These are phyloP conservation scores for Sphenostylis stenocarpa DNA, from an alignment of 306 rosid genomes.

Conservation along the genomic window DNA sequence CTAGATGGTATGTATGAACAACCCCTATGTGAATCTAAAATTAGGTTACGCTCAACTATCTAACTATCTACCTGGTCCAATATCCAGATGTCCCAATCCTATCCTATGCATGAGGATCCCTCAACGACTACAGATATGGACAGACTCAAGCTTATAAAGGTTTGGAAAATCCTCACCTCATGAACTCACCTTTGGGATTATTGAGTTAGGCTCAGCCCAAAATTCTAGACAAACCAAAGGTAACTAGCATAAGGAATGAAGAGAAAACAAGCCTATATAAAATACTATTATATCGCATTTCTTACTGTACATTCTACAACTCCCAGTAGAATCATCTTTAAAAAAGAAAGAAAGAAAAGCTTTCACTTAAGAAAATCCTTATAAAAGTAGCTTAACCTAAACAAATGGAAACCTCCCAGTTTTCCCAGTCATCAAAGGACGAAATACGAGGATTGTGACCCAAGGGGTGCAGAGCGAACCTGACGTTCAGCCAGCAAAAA, in stretches of 20 bases:
- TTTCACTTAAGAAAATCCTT: neutral
- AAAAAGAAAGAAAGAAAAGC: neutral
- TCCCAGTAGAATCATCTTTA: neutral
- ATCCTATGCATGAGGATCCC: neutral
- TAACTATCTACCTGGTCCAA: neutral
- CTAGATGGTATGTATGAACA: neutral
- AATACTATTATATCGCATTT: neutral
- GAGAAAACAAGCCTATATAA: neutral
- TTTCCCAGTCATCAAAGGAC: neutral
- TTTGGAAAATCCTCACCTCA: neutral
- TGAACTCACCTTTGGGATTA: neutral
- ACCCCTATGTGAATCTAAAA: neutral
- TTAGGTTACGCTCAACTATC: neutral
- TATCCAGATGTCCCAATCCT: neutral
- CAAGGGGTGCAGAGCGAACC: neutral
- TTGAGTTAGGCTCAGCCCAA: neutral
- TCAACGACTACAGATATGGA: neutral
- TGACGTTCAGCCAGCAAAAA: neutral
- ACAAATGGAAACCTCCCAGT: neutral
- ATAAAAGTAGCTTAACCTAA: neutral
- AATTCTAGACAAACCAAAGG: neutral
- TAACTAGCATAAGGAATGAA: constrained; percentile 11
- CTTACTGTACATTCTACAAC: neutral
- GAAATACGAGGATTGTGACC: neutral
- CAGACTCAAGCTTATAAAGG: neutral